phyloP scores from a whole-genome alignment of 192 early-diverging fungal genomes.

The Umbelopsis sp. region DNA sequence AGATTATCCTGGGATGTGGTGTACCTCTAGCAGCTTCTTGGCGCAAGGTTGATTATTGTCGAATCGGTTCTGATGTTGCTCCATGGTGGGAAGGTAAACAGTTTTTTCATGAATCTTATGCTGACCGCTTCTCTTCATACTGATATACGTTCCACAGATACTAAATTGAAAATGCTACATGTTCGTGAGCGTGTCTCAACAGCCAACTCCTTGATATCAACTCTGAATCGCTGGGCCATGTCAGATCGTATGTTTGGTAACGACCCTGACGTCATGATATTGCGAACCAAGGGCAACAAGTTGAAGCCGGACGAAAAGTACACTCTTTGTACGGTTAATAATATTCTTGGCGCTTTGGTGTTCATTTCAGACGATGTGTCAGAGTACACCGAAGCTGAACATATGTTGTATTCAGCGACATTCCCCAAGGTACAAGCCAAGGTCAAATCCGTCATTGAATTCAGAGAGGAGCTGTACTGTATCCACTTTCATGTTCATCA shows the following conservation, averaged over 20 bases:
- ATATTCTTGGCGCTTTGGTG: constrained; percentile 51
- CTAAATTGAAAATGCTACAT: constrained; percentile 45
- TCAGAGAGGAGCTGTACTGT: constrained; percentile 40
- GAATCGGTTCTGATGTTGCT: constrained; percentile 54
- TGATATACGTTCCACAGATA: constrained; percentile 20
- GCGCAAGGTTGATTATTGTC: constrained; percentile 50
- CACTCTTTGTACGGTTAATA: constrained; percentile 50
- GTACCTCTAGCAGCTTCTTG: constrained; percentile 50
- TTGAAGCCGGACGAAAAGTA: constrained; percentile 42
- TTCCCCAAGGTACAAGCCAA: constrained; percentile 41
- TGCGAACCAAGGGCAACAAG: constrained; percentile 47
- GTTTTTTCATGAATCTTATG: too few relatives aligned
- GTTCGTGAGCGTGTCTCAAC: constrained; percentile 57
- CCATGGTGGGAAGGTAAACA: constrained; percentile 45
- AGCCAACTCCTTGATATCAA: constrained; percentile 50
- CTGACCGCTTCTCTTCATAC: background rate
- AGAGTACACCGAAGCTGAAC: constrained; percentile 34
- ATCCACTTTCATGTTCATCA: constrained; percentile 33
- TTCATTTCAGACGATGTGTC: constrained; percentile 53
- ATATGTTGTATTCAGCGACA: constrained; percentile 35
- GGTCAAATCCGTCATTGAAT: constrained; percentile 26
- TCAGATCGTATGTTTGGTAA: constrained; percentile 55
- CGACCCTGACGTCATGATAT: constrained; percentile 56
- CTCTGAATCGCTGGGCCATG: constrained; percentile 48
- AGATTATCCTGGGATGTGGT: constrained; percentile 52